Base-by-base conservation (phyloP, 2,329 filamentous ascomycete genomes). In the Xenoacremonium recifei region DNA sequence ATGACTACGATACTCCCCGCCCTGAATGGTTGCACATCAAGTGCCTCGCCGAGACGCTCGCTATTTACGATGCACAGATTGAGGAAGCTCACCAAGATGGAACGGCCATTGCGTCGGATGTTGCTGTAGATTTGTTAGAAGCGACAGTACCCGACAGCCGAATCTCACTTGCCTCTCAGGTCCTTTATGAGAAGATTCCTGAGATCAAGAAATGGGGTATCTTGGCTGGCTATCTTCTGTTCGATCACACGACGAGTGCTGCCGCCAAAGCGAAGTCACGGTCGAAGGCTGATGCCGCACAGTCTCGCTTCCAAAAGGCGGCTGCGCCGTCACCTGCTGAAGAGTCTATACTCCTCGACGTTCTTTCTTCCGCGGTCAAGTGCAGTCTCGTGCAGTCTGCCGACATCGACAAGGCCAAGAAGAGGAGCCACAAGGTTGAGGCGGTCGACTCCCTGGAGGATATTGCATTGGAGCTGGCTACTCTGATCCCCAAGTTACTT, bases 1-100 rank as follows among this genome's bases (percentile, higher is more conserved):
- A 90, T 11, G 85, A 91, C 50, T 87, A 82, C 48, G 83, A 87
- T 39, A 81, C 82, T 3, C 88, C 91, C 3, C 84, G 87, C 47
- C 74, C 82, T 34, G 85, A 87, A 49, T 99, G 93, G 93, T 80
- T 97, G 55, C 89, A 88, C 60, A 81, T 95, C 60, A 99, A 97
- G 67, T 92, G 87, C 51, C 74, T 99, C 12, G 88, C 87, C 3
- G 89, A 96, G 63, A 85, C 87, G 10, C 74, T 99, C 19, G 79
- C 87, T 21, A 79, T 81, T 9, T 97, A 96, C 58, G 89, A 96
- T 60, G 73, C 77, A 5, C 83, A 88, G 53, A 73, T 84, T 32
- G 73, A 79, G 37, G 76, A 80, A 29, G 77, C 80, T 21, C 69
- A 82, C 23, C 55, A 63, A 42, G 68, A 70, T 13, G 67, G 69